Evolutionary conservation across 495 filamentous ascomycete species (phyloP), one percentile per base, ranked within the genome.

Genomic region (Glonium stellatum): DNA sequence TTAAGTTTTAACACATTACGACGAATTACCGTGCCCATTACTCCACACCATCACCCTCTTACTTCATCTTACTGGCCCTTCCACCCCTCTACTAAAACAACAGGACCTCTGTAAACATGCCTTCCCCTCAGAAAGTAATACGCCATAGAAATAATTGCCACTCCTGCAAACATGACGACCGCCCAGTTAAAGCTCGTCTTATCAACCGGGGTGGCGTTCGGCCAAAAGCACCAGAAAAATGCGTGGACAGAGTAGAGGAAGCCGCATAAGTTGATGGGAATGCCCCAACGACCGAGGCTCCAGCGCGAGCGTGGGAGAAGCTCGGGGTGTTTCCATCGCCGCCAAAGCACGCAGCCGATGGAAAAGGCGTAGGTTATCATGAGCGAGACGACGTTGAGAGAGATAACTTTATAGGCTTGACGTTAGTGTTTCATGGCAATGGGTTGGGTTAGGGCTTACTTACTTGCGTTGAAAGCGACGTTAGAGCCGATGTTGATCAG

Each of bases 401-500:
- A 80, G 42, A 79, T 71, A 31, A 84, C 75, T 44, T 13, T 2
- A 44, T 4, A 4, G 27, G 27, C 27, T 31, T 31, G 41, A 31
- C 10, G 10, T 44, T 11, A 44, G 18, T 44, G 13, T 31, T 44
- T 63, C 19, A 55, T 60, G 39, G 59, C 60, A 60, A 67, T 63
- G 27, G 60, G 48, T 36, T 27, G 31, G 41, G 39, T 6, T 31
- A 6, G 27, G 27, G 6, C 3, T 31, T 42, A 22, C 54, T 47
- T 46, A 57, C 54, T 72, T 11, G 78, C 78, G 64, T 81, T 79
- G 64, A 86, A 77, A 8, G 81, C 82, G 5, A 75, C 72, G 1
- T 71, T 58, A 0, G 81, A 84, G 31, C 81, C 82, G 56, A 87
- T 77, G 62, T 82, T 83, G 69, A 87, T 84, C 25, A 84, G 70